Percentiles rank a stretch among this genome's conserved stretches.
Evolutionary conservation across 805 yeast genomes (phyloP).

Genomic region (Candida sakaeoensis): DNA sequence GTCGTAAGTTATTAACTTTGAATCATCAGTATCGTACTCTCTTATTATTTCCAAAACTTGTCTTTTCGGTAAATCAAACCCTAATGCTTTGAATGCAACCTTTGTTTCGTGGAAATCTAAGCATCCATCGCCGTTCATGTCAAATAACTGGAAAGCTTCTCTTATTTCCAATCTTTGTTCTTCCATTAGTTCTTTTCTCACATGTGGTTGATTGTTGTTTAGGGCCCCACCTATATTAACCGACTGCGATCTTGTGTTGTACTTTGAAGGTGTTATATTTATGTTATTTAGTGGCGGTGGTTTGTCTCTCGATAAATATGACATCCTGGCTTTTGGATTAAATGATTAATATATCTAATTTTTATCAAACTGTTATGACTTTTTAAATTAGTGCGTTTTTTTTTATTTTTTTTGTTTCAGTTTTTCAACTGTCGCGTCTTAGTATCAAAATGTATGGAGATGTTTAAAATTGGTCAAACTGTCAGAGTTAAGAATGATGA

Average conservation of each 20-base stretch:
- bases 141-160: slow-evolving; percentile 89
- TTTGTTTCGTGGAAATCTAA: slow-evolving; percentile 91
- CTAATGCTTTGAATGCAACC: slow-evolving; percentile 91
- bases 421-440: not conserved
- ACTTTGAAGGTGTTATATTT: not conserved
- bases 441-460: not conserved
- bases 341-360: too few species aligned
- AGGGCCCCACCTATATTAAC: not conserved
- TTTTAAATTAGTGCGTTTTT: too few species aligned
- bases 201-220: not conserved
- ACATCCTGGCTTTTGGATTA: not conserved
- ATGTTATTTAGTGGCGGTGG: not conserved
- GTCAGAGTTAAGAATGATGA: slow-evolving; percentile 35
- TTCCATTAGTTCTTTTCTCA: slow-evolving; percentile 66
- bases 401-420: not conserved
- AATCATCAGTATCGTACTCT: slow-evolving; percentile 76
- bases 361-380: too few species aligned
- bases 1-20: slow-evolving; percentile 70
- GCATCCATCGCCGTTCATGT: slow-evolving; percentile 85
- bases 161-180: slow-evolving; percentile 89
- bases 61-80: slow-evolving; percentile 76
- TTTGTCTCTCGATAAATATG: slow-evolving; percentile 2
- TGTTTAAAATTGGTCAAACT: slow-evolving; percentile 20
- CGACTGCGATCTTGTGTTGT: not conserved
- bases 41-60: slow-evolving; percentile 74